Percentiles rank a stretch among this genome's conserved stretches.
Evolutionary conservation across 768 basidiomycete species (phyloP).

Genomic region (Leccinellum albellum): DNA sequence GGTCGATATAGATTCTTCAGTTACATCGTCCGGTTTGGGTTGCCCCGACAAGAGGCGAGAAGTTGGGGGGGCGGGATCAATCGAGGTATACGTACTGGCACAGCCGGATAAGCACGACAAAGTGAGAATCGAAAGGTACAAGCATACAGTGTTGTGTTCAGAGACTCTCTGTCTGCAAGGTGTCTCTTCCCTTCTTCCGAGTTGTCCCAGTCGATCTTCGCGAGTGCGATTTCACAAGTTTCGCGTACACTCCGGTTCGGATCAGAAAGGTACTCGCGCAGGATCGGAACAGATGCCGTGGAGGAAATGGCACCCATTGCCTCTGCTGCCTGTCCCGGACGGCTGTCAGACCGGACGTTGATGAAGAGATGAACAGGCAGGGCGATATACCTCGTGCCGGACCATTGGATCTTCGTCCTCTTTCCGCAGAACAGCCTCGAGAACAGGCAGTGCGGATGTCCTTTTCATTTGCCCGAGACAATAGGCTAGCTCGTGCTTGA

Average conservation of each 20-base stretch:
- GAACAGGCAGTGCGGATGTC: slow-evolving; percentile 65
- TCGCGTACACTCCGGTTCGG: not conserved
- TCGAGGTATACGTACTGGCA: slow-evolving; percentile 67
- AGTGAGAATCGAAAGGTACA: not conserved
- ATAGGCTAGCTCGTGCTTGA: slow-evolving; percentile 97
- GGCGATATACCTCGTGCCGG: slow-evolving; percentile 75
- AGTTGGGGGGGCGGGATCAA: slow-evolving; percentile 85
- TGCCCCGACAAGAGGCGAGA: slow-evolving; percentile 57
- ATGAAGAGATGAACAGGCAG: not conserved
- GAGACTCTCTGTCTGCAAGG: slow-evolving; percentile 28
- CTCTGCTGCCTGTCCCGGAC: slow-evolving; percentile 77
- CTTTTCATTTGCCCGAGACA: slow-evolving; percentile 90
- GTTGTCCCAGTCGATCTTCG: slow-evolving; percentile 90
- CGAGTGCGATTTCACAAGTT: slow-evolving; percentile 72
- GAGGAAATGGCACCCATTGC: slow-evolving; percentile 94
- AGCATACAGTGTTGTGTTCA: slow-evolving; percentile 36
- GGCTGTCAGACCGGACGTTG: slow-evolving; percentile 7
- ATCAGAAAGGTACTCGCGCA: slow-evolving; percentile 33
- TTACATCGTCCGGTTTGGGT: slow-evolving; percentile 48
- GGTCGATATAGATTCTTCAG: slow-evolving; percentile 44
- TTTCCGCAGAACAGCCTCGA: slow-evolving; percentile 74
- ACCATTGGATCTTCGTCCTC: slow-evolving; percentile 88
- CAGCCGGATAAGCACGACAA: not conserved
- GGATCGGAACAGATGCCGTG: slow-evolving; percentile 55
- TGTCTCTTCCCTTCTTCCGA: slow-evolving; percentile 66